These are phyloP conservation scores for Tetracladium setigerum DNA, from an alignment of 495 filamentous ascomycete genomes.

Conservation along the genomic window DNA sequence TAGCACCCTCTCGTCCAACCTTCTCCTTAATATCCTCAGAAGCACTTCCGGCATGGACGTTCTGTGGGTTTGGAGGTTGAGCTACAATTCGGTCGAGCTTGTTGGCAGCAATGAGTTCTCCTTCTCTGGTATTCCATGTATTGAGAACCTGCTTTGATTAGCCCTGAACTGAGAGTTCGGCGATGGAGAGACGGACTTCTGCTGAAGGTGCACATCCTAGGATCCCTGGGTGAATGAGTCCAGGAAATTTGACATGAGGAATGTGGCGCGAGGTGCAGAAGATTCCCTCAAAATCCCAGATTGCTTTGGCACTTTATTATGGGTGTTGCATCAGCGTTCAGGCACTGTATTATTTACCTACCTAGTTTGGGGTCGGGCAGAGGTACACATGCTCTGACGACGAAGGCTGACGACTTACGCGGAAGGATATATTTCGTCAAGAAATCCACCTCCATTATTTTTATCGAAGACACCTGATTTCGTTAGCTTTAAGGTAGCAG, in stretches of 20 bases:
- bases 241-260: constrained; percentile 78
- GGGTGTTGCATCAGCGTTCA: no score
- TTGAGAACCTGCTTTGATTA: constrained; percentile 30
- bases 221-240: constrained; percentile 93
- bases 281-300: constrained; percentile 98
- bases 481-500: no score
- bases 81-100: constrained; percentile 69
- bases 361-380: no score
- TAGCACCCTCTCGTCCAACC: constrained; percentile 78
- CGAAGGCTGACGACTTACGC: constrained; percentile 41
- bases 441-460: constrained; percentile 83
- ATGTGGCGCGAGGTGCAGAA: constrained; percentile 88
- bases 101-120: constrained; percentile 63
- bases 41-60: constrained; percentile 65
- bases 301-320: constrained; percentile 67
- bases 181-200: constrained; percentile 22
- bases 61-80: constrained; percentile 62
- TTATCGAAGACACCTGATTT: constrained; percentile 63
- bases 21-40: constrained; percentile 54
- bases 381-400: not conserved
- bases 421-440: constrained; percentile 85
- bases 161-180: not conserved
- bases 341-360: no score
- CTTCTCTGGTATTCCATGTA: constrained; percentile 77
- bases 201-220: constrained; percentile 83